Evolutionary conservation across 2,329 filamentous ascomycete species (phyloP), one percentile per base, ranked within the genome.

Genomic region (Penicillium sp.): DNA sequence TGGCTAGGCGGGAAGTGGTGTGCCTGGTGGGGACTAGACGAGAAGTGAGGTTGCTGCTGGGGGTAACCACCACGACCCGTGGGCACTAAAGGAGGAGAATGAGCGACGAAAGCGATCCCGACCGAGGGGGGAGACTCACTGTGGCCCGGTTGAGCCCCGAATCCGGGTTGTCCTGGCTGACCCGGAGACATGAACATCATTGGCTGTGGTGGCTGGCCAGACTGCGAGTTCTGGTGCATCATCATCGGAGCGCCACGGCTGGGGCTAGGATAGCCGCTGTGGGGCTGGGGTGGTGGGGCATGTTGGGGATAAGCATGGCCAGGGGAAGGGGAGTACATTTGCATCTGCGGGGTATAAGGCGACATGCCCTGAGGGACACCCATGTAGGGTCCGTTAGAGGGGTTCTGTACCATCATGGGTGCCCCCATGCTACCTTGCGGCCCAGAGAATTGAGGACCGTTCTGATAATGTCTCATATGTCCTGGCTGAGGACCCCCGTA

Each of bases 191-290:
- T 91, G 66, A 82, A 85, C 86, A 90, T 82, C 86, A 93, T 80
- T 83, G 87, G 71, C 81, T 88, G 82, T 53, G 83, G 82, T 60
- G 83, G 83, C 74, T 96, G 92, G 44, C 93, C 93, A 76, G 96
- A 93, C 73, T 97, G 94, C 30, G 93, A 97, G 59, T 92, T 92
- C 79, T 97, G 92, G 68, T 93, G 93, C 72, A 89, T 91, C 94
- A 98, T 98, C 89, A 96, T 92, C 1, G 92, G 89, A 13, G 95
- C 92, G 22, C 89, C 88, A 53, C 93, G 87, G 60, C 92, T 89
- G 0, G 94, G 94, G 74, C 94, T 97, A n/a, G 92, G 91, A 73
- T 91, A 97, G 17, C 92, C 92, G 47, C 86, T 91, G 22, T 89
- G 87, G 58, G 82, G 82, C 60, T 84, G 82, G 63, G 81, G 70